Evolutionary conservation across 306 rosid species (phyloP).

Genomic region (Phaseolus lunatus): DNA sequence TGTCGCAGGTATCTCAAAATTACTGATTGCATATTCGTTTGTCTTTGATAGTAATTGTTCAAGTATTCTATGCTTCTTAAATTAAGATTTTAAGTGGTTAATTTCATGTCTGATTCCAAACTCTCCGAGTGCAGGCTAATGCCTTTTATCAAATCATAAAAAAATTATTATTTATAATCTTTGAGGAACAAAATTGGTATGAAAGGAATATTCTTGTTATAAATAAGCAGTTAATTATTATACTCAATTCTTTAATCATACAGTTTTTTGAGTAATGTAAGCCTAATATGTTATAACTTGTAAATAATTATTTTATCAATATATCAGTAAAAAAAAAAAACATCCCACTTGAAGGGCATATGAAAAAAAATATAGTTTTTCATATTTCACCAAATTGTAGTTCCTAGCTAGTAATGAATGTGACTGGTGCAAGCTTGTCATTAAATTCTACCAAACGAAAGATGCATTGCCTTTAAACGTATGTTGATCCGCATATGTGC

Average conservation of each 20-base stretch:
- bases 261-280: not conserved
- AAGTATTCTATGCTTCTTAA: not conserved
- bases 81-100: conserved; percentile 1
- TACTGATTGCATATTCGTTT: not conserved
- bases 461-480: conserved; percentile 1
- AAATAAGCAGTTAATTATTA: not conserved
- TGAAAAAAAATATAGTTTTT: not conserved
- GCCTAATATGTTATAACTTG: not conserved
- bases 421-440: conserved; percentile 1
- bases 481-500: not conserved
- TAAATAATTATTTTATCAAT: not conserved
- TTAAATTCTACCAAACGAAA: not conserved
- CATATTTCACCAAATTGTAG: not conserved
- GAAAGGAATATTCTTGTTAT: not conserved
- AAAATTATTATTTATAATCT: not conserved
- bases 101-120: conserved; percentile 20
- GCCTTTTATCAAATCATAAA: too few relatives aligned
- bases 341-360: not conserved
- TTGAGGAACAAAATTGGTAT: not conserved
- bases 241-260: not conserved
- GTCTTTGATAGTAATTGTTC: not conserved
- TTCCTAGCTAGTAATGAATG: not conserved
- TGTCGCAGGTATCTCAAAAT: conserved; percentile 80
- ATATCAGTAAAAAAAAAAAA: not conserved
- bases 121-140: not conserved